A percentile compares a stretch with the other conserved stretches of the same genome.
These are phyloP conservation scores for Mikania micrantha DNA, from an alignment of 129 eudicot genomes.

Conservation along the genomic window DNA sequence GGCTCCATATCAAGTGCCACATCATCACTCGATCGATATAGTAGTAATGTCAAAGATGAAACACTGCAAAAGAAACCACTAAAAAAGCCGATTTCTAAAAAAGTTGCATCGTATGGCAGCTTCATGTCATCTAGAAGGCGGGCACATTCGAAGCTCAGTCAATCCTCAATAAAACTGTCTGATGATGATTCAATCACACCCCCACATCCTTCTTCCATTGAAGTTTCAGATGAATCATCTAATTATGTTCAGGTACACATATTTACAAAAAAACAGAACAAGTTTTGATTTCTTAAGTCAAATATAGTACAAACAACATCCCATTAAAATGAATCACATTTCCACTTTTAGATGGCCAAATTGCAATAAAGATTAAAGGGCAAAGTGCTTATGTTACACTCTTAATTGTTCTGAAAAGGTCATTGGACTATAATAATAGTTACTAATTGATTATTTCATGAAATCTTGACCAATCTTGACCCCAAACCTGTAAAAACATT, in stretches of 20 bases:
- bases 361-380: background rate
- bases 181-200: constrained; percentile 18
- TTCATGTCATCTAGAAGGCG: constrained; percentile 47
- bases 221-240: constrained; percentile 41
- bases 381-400: background rate
- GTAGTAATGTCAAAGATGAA: constrained; percentile 22
- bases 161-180: constrained; percentile 15
- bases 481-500: background rate
- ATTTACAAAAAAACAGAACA: constrained; percentile 3
- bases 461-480: background rate
- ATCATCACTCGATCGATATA: constrained; percentile 24
- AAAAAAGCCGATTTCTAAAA: constrained; percentile 29
- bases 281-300: background rate
- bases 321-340: background rate
- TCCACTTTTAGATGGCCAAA: background rate
- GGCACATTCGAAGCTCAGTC: constrained; percentile 41
- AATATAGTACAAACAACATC: background rate
- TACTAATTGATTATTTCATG: background rate
- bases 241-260: constrained; percentile 29
- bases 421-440: background rate
- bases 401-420: background rate
- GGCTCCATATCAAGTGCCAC: constrained; percentile 31
- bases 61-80: constrained; percentile 18
- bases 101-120: constrained; percentile 32
- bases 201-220: constrained; percentile 21